Conservation (phyloP, 2,329 filamentous ascomycete species). For the Talaromyces funiculosus region DNA sequence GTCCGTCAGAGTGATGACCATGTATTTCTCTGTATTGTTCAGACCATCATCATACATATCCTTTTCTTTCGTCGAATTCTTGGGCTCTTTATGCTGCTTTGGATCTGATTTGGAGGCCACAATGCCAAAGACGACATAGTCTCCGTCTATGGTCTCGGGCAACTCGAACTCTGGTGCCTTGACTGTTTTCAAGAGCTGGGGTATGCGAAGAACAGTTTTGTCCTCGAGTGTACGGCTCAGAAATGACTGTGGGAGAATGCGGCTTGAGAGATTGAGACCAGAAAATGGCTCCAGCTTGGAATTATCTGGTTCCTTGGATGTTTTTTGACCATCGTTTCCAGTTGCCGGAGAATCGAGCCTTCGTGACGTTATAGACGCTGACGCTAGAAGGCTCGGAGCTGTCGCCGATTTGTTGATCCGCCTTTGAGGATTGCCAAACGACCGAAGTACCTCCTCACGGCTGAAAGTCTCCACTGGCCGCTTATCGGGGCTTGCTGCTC, state of each 20-base stretch:
- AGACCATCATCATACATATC: conserved; percentile 50
- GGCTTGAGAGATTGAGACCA: conserved; percentile 71
- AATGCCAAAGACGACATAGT: conserved; percentile 84
- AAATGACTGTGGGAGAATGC: conserved; percentile 74
- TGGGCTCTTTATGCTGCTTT: conserved; percentile 51
- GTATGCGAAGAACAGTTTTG: conserved; percentile 71
- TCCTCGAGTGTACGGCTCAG: conserved; percentile 70
- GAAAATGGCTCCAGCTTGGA: conserved; percentile 82
- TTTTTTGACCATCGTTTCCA: conserved; percentile 20
- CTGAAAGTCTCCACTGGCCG: conserved; percentile 51
- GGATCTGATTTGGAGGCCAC: conserved; percentile 85
- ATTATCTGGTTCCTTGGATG: conserved; percentile 42
- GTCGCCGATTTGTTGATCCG: conserved; percentile 32
- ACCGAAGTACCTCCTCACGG: conserved; percentile 55
- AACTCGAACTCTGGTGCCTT: conserved; percentile 78
- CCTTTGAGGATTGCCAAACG: conserved; percentile 24
- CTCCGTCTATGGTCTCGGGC: conserved; percentile 69
- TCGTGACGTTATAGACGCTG: conserved; percentile 11
- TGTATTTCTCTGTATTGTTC: conserved; percentile 69
- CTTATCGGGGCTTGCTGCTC: conserved; percentile 44
- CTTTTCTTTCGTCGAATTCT: conserved; percentile 35
- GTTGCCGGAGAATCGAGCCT: conserved; percentile 12
- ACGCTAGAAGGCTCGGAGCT: conserved; percentile 22
- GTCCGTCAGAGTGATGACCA: conserved; percentile 83
- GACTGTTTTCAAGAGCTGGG: conserved; percentile 72